Conservation (phyloP, 306 rosid species). For the Cucumis sativus region DNA sequence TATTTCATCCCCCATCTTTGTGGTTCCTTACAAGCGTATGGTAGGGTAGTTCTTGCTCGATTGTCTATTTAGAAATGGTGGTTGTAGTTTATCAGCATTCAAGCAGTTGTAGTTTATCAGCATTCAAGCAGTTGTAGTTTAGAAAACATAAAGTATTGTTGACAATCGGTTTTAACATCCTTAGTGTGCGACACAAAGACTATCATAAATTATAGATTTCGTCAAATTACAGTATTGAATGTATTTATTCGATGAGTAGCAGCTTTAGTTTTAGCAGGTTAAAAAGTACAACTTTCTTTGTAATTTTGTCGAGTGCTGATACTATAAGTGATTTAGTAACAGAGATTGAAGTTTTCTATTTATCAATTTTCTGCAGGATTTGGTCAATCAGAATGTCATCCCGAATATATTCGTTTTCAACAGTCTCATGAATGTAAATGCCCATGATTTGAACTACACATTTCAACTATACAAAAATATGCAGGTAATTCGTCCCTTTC, state of each 20-base stretch:
- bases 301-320: neutral
- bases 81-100: neutral
- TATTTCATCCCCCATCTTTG: neutral
- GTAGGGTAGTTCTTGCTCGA: neutral
- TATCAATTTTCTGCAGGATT: slow-evolving; percentile 49
- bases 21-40: neutral
- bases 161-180: neutral
- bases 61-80: neutral
- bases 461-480: slow-evolving; percentile 45
- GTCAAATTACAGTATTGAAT: neutral
- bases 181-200: neutral
- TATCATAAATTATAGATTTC: neutral
- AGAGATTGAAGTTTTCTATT: slow-evolving; percentile 11
- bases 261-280: neutral
- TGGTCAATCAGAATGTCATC: slow-evolving; percentile 60
- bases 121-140: neutral
- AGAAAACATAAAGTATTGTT: neutral
- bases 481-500: slow-evolving; percentile 37
- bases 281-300: neutral
- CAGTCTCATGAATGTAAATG: slow-evolving; percentile 93
- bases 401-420: slow-evolving; percentile 82
- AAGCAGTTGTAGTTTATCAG: neutral
- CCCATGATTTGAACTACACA: slow-evolving; percentile 70
- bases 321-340: neutral
- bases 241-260: neutral